Base-by-base conservation (phyloP, 805 yeast species). In the Scheffersomyces ergatensis region DNA sequence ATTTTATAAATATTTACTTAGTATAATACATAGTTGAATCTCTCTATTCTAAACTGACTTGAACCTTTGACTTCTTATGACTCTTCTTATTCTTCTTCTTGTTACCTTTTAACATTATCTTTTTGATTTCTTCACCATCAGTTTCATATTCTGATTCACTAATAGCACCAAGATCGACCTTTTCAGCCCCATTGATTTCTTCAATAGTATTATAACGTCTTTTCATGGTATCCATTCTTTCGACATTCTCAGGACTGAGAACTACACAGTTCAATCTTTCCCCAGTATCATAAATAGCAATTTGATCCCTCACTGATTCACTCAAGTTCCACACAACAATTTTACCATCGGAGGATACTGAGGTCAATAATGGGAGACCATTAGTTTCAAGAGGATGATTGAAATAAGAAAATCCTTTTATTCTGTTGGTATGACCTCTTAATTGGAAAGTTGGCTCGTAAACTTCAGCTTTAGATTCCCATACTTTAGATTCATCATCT, bases 341-440 rank as follows among this genome's bases (percentile, higher is more conserved):
- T 54, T 79, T 85, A 19, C 98, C 98, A 62, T 92, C 98, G 0
- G 97, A 87, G 0, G 97, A 87, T 11, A 89, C 87, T 2, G 96
- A 84, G 0, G 87, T 76, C 54, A 93, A 62, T 55, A 75, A 85
- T 4, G 72, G 70, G 17, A 56, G 48, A 19, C 49, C 53, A 33
- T 46, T 40, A 20, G 71, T 59, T 15, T 67, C 71, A 3, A 37
- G 37, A 12, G 73, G 69, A 27, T 69, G 64, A 19, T 54, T 50
- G 52, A 73, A 76, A 36, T 81, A 69, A 15, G 80, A 67, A 50
- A 93, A 73, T 48, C 83, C 95, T 63, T 92, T 92, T 33, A 92
- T 84, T 60, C 99, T 79, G 48, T 77, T 80, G 7, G 93, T 77
- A 57, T 92, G 98, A 1, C 97, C 97, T 38, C 74, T 76, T 26